Percentiles rank a stretch among this genome's conserved stretches.
phyloP scores from a whole-genome alignment of 352 stramenopile genomes.

The Globisporangium perplexum region DNA sequence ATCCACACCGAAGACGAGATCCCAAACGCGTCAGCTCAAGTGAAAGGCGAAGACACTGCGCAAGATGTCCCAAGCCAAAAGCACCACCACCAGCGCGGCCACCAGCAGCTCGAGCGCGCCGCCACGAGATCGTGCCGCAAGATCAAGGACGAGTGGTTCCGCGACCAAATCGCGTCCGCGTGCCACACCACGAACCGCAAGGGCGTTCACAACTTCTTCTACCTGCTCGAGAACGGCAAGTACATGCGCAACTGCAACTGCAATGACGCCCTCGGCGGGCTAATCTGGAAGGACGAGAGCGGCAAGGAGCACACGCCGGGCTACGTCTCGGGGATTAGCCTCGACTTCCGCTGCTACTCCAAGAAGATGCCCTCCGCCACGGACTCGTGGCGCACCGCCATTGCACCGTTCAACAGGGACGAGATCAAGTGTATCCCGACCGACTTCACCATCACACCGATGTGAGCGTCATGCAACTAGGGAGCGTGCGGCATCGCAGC shows the following conservation, averaged over 20 bases:
- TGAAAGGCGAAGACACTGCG: not conserved
- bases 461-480: not conserved
- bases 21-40: not conserved
- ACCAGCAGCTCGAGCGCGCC: not conserved
- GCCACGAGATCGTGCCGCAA: not conserved
- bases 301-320: not conserved
- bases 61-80: not conserved
- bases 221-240: not conserved
- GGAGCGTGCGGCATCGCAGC: too few relatives aligned
- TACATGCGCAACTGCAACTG: not conserved
- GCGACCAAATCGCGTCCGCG: not conserved
- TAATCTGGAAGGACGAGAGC: not conserved
- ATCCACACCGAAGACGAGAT: not conserved
- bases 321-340: not conserved
- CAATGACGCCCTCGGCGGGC: not conserved
- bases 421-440: not conserved
- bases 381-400: not conserved
- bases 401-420: not conserved
- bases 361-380: too few relatives aligned
- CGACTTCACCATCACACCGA: not conserved
- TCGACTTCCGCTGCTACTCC: not conserved
- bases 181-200: not conserved
- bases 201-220: not conserved
- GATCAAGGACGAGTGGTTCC: not conserved
- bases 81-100: not conserved